phyloP scores from a whole-genome alignment of 192 early-diverging fungal species.

The Paraglomus occultum region DNA sequence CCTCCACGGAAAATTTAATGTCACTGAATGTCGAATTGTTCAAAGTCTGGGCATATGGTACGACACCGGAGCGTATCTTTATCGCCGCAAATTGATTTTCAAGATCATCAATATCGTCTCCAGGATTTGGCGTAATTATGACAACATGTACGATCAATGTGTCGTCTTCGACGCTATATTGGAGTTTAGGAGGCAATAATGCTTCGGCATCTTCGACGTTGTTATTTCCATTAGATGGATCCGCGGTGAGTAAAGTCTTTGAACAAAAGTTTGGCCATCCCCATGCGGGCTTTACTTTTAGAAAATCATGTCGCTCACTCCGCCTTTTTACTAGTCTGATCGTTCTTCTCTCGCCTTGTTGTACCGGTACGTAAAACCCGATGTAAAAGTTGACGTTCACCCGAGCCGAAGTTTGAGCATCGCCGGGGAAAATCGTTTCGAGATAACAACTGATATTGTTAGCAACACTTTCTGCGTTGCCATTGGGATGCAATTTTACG shows the following conservation, averaged over 20 bases:
- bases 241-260: background rate
- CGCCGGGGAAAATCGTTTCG: slow-evolving; percentile 3
- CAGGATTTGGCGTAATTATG: slow-evolving; percentile 3
- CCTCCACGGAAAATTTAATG: slow-evolving; percentile 15
- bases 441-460: slow-evolving; percentile 6
- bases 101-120: background rate
- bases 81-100: background rate
- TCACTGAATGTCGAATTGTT: slow-evolving; percentile 14
- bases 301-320: slow-evolving; percentile 11
- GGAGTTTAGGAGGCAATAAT: background rate
- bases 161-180: slow-evolving; percentile 5
- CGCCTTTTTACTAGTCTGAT: slow-evolving; percentile 8
- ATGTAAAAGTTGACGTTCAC: slow-evolving; percentile 25
- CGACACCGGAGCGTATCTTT: background rate
- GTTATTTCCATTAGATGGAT: background rate
- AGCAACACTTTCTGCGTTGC: background rate
- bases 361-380: slow-evolving; percentile 11
- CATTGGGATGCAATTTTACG: slow-evolving; percentile 12
- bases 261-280: slow-evolving; percentile 20
- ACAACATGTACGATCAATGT: slow-evolving; percentile 13
- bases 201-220: background rate
- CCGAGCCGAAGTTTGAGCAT: background rate
- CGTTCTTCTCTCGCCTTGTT: slow-evolving; percentile 7
- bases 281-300: slow-evolving; percentile 18
- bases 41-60: slow-evolving; percentile 3